phyloP scores from a whole-genome alignment of 257 asterid species.

The Ilex aquifolium region DNA sequence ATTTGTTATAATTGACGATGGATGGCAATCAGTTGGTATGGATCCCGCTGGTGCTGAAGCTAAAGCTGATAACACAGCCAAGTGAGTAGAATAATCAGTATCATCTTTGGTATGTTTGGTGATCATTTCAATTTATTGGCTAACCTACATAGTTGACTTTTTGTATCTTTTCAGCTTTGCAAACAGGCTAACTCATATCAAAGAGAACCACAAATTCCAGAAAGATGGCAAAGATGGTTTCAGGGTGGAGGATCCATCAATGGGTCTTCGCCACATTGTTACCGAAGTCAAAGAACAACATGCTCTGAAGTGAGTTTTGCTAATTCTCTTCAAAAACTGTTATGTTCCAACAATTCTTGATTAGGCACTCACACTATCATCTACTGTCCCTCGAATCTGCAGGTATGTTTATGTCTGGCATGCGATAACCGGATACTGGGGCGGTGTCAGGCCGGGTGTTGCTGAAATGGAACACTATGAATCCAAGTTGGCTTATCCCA shows the following conservation, averaged over 20 bases:
- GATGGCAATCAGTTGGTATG: conserved; percentile 93
- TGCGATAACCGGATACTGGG: conserved; percentile 88
- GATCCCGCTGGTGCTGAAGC: conserved; percentile 51
- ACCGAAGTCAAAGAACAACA: conserved; percentile 56
- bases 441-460: conserved; percentile 68
- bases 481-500: conserved; percentile 58
- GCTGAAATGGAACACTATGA: conserved; percentile 64
- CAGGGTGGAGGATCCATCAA: conserved; percentile 58
- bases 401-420: conserved; percentile 88
- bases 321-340: not conserved
- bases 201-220: conserved; percentile 86
- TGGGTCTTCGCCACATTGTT: conserved; percentile 68
- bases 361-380: not conserved
- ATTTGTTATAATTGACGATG: conserved; percentile 85
- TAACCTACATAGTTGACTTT: not conserved
- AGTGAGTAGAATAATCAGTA: conserved; percentile 36
- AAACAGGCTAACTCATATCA: conserved; percentile 62
- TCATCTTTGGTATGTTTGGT: not conserved
- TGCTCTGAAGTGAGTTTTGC: conserved; percentile 44
- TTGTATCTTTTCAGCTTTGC: conserved; percentile 59
- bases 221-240: conserved; percentile 69
- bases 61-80: conserved; percentile 70
- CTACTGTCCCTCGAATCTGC: not conserved
- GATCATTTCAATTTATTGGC: not conserved
- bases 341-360: not conserved